Conservation (phyloP, 495 filamentous ascomycete species). For the Penicillium canescens region DNA sequence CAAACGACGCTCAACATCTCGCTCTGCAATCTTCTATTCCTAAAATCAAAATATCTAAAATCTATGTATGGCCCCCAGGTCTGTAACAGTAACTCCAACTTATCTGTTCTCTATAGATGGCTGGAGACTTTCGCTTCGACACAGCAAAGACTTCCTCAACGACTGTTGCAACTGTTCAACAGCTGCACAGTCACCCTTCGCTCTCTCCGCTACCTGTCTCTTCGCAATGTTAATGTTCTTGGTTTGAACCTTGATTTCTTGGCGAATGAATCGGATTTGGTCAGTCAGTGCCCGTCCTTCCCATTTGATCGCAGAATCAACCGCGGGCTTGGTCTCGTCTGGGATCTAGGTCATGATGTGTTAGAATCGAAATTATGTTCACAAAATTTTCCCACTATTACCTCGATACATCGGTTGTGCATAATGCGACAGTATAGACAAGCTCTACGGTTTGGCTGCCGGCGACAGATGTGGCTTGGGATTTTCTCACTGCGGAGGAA, state of each 20-base stretch:
- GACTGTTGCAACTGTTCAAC: no score
- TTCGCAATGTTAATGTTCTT: not conserved
- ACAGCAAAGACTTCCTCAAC: no score
- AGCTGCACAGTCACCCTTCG: not conserved
- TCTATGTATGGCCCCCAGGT: no score
- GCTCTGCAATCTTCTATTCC: no score
- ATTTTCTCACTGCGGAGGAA: slow-evolving; percentile 3
- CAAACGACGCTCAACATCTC: no score
- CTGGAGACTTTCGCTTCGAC: no score
- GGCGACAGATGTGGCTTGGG: not conserved
- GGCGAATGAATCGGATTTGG: not conserved
- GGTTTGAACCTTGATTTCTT: not conserved
- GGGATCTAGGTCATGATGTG: not conserved
- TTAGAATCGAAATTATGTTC: no score
- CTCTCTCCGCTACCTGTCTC: not conserved
- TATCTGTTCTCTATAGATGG: no score
- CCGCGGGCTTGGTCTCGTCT: not conserved
- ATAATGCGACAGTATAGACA: not conserved
- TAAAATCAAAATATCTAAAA: no score
- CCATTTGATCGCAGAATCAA: not conserved
- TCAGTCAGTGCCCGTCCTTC: not conserved
- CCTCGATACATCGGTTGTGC: not conserved
- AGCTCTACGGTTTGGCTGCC: not conserved
- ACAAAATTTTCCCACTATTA: not conserved
- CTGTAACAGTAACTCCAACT: no score